Evolutionary conservation across 805 yeast species (phyloP), one percentile per base, ranked within the genome.

Genomic region (Torulaspora microellipsoides): DNA sequence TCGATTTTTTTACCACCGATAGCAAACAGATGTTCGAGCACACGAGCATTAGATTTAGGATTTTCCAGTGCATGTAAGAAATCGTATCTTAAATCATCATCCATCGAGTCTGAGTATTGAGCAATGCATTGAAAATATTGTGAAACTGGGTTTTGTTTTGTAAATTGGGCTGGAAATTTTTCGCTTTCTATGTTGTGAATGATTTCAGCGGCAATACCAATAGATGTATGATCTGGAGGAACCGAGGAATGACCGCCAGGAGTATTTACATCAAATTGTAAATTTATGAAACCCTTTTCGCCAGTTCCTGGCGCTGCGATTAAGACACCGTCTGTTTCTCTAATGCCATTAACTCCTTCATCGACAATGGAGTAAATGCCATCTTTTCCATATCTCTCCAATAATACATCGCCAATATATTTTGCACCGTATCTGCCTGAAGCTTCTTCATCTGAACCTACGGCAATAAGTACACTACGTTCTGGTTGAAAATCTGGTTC

Each of bases 381-480:
- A 50, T 84, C 68, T 13, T 56, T 51, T 4, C 93, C 93, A 54
- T 77, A 81, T 43, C 72, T 70, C 14, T 74, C 69, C 15, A 69
- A 60, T 34, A 85, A 58, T 36, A 66, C 61, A 36, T 69, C 46
- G 15, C 74, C 70, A 20, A 85, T 65, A n/a, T 63, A 47, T 0
- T 54, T 45, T 3, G 93, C 93, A 40, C 91, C 90, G 7, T 68
- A 61, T 14, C 51, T 46, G 4, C 95, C 95, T 30, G 77, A 70
- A 31, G 76, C 73, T 59, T 85, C 95, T 65, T 85, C 95, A 58
- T 85, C 93, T 52, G 75, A 81, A 0, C 95, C 95, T 59, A 81
- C 77, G 0, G 84, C 80, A 3, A 81, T 59, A 17, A 85, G 52
- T 15, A 83, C 60, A 1, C 84, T 73, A 59, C 91, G 75, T 42